Conservation (phyloP, 805 yeast genomes). For the Candida anglica region DNA sequence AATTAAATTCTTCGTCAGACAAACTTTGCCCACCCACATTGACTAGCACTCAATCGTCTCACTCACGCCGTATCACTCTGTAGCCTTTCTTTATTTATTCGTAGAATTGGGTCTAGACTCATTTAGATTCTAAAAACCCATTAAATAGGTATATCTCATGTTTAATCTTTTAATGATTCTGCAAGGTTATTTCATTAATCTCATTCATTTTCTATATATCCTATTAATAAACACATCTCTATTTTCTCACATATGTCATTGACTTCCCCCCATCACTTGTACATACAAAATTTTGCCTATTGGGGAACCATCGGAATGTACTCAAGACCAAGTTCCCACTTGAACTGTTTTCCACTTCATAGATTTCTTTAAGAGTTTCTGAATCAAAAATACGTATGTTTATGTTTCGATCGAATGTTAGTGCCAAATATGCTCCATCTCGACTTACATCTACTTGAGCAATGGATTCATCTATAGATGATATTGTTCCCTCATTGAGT, state of each 20-base stretch:
- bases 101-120: too few relatives aligned
- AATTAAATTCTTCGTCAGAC: too few relatives aligned
- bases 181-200: too few relatives aligned
- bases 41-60: too few relatives aligned
- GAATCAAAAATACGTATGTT: constrained; percentile 38
- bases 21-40: too few relatives aligned
- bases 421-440: constrained; percentile 45
- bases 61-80: too few relatives aligned
- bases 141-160: too few relatives aligned
- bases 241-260: constrained; percentile 21
- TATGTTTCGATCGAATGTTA: constrained; percentile 40
- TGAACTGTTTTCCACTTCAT: constrained; percentile 25
- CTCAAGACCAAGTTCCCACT: constrained; percentile 25
- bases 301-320: constrained; percentile 31
- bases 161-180: too few relatives aligned
- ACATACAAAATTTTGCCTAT: constrained; percentile 25
- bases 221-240: too few relatives aligned
- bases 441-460: constrained; percentile 33
- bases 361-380: constrained; percentile 22
- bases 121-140: too few relatives aligned
- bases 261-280: constrained; percentile 27
- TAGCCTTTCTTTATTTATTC: too few relatives aligned
- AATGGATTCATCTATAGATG: constrained; percentile 42
- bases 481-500: constrained; percentile 30
- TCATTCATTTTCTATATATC: too few relatives aligned